Base-by-base conservation (phyloP, 2,329 filamentous ascomycete species). In the Curvularia spicifera region DNA sequence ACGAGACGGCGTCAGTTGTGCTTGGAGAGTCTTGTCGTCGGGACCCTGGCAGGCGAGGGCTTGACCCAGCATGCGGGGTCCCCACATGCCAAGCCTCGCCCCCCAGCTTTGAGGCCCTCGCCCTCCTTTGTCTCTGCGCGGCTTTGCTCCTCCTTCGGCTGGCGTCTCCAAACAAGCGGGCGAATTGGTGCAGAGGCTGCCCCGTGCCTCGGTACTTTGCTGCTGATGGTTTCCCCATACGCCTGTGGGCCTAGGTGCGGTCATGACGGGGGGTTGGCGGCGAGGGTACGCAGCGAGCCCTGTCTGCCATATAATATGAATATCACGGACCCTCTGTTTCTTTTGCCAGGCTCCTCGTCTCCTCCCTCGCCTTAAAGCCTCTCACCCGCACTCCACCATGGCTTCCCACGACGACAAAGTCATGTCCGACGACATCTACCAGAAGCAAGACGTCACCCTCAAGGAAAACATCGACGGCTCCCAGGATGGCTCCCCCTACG, bases 121-220 rank as follows among this genome's bases (percentile, higher is more conserved):
- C 57, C 22, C 56, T 60, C 56, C 59, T 59, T 45, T 54, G 65
- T 26, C 46, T 22, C 44, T 47, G 55, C 60, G 50, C 54, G 54
- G 45, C 37, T 28, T 45, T 44, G 28, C 40, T 29, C 37, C 42
- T 53, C 18, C 49, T 54, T 44, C 28, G 22, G 54, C 40, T 46
- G 48, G 46, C 31, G 29, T 24, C 26, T 42, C 13, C 29, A n/a
- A 48, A 29, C 13, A 49, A 24, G 45, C 20, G 22, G 56, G 54
- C 45, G 50, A 64, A 59, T 59, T 24, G 51, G 56, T 43, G 43
- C 44, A 3, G 8, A 40, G 33, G 39, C 43, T 59, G 51, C 20
- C 52, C 59, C 53, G 57, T 61, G 67, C 68, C 68, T 71, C 68
- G 69, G 69, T 67, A 71, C 57, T 61, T 66, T 70, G 5, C 51